Conservation (phyloP, 495 filamentous ascomycete genomes). For the Penicillium coffeae region DNA sequence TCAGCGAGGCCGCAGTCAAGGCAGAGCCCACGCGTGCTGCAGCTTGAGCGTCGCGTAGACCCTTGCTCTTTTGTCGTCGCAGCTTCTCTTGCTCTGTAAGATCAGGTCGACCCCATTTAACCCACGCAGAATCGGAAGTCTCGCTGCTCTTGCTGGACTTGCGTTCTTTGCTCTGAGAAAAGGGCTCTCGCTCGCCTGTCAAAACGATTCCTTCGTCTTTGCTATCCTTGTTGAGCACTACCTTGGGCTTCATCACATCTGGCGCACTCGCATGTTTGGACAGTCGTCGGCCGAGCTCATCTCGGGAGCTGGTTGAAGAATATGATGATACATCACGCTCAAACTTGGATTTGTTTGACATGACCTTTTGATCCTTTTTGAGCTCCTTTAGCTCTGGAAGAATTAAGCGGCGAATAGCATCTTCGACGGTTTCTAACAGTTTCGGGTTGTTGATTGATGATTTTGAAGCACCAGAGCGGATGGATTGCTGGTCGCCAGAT, state of each 20-base stretch:
- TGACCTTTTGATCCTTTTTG: constrained; percentile 78
- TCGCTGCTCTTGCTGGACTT: constrained; percentile 42
- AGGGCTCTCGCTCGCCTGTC: constrained; percentile 42
- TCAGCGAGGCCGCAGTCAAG: constrained; percentile 61
- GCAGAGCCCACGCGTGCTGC: constrained; percentile 52
- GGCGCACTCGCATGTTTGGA: constrained; percentile 70
- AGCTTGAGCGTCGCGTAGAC: constrained; percentile 53
- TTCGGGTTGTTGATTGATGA: constrained; percentile 94
- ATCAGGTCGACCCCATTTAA: constrained; percentile 48
- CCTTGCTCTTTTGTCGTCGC: constrained; percentile 57
- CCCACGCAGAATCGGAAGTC: constrained; percentile 40
- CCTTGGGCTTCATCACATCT: constrained; percentile 62
- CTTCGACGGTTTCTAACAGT: constrained; percentile 91
- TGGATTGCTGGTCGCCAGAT: constrained; percentile 71
- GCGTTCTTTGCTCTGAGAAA: constrained; percentile 40
- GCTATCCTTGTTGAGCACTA: constrained; percentile 59
- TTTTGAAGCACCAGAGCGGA: constrained; percentile 71
- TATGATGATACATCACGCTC: constrained; percentile 59
- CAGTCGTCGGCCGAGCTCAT: constrained; percentile 53
- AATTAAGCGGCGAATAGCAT: constrained; percentile 88
- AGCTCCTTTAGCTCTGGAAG: constrained; percentile 87
- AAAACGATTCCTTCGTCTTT: constrained; percentile 56
- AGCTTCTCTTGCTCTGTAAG: constrained; percentile 51
- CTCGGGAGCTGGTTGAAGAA: constrained; percentile 59
- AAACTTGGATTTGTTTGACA: constrained; percentile 56